These are phyloP conservation scores for Fraxinus quadrangulata DNA, from an alignment of 257 asterid genomes.

Conservation along the genomic window DNA sequence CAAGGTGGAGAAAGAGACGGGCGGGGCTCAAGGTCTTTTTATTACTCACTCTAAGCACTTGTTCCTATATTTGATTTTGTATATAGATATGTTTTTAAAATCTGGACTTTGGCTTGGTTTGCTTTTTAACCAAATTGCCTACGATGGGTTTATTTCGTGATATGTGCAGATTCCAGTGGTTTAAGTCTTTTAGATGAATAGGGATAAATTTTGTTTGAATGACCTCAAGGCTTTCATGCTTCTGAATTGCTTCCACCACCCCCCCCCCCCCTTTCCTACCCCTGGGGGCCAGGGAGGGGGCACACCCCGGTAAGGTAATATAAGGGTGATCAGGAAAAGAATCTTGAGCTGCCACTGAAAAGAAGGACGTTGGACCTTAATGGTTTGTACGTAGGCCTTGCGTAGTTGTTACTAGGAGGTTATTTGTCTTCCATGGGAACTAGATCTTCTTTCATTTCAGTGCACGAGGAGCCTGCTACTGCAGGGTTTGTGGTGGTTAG, in stretches of 20 bases:
- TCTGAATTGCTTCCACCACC: not conserved
- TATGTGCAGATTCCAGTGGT: not conserved
- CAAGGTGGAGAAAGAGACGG: constrained; percentile 38
- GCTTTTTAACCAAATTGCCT: not conserved
- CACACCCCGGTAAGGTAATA: not conserved
- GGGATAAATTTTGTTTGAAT: not conserved
- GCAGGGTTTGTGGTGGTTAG: not conserved
- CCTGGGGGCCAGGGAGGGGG: not conserved
- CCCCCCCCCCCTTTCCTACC: not conserved
- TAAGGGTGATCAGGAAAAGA: not conserved
- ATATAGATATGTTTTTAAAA: not conserved
- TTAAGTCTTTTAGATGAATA: not conserved
- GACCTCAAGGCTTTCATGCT: not conserved
- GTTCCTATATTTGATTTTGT: not conserved
- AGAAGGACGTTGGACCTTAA: not conserved
- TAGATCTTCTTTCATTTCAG: not conserved
- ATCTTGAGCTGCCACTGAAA: not conserved
- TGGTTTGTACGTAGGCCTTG: not conserved
- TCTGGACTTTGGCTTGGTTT: not conserved
- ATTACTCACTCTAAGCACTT: not conserved
- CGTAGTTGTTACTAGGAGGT: not conserved
- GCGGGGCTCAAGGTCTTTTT: constrained; percentile 29
- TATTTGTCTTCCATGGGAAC: not conserved
- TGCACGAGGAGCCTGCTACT: not conserved
- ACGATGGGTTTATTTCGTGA: not conserved